Evolutionary conservation across 345 rosid genomes (phyloP), one percentile per base, ranked within the genome.

Genomic region (Eutrema yunnanense): DNA sequence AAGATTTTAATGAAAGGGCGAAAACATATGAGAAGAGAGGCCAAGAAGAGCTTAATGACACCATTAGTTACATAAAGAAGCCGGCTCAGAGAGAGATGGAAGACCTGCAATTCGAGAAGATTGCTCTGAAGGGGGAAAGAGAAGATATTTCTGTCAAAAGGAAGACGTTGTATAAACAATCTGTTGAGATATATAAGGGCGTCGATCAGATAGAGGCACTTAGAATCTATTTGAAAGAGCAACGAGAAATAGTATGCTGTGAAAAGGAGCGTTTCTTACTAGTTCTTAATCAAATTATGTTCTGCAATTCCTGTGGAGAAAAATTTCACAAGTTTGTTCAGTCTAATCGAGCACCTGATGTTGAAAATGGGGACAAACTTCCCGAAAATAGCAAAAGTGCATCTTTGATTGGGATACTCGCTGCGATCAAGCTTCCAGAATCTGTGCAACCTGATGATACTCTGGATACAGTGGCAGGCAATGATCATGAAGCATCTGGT

Each of bases 341-440:
- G 70, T 84, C 88, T 75, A 84, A 88, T 81, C 82, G 32, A 58
- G 79, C 83, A 68, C 82, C 88, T 58, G 87, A 82, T 62, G 69
- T 60, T 55, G 80, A 78, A 68, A 84, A 80, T 58, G 73, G 53
- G 13, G 69, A 79, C 62, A 74, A 50, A 49, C 64, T 70, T 71
- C 73, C 33, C 68, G 76, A 76, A 69, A 76, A 64, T 79, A 56
- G 42, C 58, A 70, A 73, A 29, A 82, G 13, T 33, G 62, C 79
- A 51, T 88, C 98, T 48, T 86, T 86, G 83, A 75, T 88, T 16
- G 89, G 78, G n/a, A 90, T 75, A 80, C 81, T 88, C 67, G 81
- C 86, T 60, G 75, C 90, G 6, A 74, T 42, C 16, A 72, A 58
- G 56, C 46, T 37, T 42, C 75, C 75, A 51, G 62, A 74, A 33